Evolutionary conservation across 2,329 filamentous ascomycete genomes (phyloP).

Genomic region (Aspergillus novoparasiticus): DNA sequence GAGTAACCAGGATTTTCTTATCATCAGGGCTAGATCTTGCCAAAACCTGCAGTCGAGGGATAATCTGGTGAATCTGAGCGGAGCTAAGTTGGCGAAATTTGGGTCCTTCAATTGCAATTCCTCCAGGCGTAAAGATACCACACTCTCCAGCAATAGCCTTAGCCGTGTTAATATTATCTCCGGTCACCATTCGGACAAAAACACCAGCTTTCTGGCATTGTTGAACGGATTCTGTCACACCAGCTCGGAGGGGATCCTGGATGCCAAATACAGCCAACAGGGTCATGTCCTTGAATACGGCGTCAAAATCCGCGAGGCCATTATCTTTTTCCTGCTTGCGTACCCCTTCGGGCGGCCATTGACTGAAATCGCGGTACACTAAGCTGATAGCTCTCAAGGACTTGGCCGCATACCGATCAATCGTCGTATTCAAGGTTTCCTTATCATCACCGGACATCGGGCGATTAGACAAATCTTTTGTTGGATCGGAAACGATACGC

Average conservation of each 20-base stretch:
- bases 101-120: constrained; percentile 76
- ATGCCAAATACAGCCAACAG: constrained; percentile 75
- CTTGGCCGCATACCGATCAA: constrained; percentile 74
- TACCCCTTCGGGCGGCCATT: constrained; percentile 74
- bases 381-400: constrained; percentile 85
- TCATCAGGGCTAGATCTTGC: constrained; percentile 76
- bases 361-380: constrained; percentile 79
- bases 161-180: constrained; percentile 78
- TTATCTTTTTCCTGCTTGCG: constrained; percentile 60
- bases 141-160: constrained; percentile 78
- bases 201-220: constrained; percentile 77
- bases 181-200: constrained; percentile 81
- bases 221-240: constrained; percentile 72
- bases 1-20: constrained; percentile 72
- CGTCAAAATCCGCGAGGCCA: constrained; percentile 66
- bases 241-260: constrained; percentile 75
- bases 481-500: constrained; percentile 61
- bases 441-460: constrained; percentile 61
- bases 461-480: constrained; percentile 56
- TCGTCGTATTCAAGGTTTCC: constrained; percentile 64
- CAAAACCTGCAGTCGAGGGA: constrained; percentile 70
- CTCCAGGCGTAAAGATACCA: constrained; percentile 70
- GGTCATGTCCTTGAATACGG: constrained; percentile 68
- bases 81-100: constrained; percentile 73
- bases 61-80: constrained; percentile 66